Conservation (phyloP, 192 early-diverging fungal genomes). For the Dissophora globulifera region DNA sequence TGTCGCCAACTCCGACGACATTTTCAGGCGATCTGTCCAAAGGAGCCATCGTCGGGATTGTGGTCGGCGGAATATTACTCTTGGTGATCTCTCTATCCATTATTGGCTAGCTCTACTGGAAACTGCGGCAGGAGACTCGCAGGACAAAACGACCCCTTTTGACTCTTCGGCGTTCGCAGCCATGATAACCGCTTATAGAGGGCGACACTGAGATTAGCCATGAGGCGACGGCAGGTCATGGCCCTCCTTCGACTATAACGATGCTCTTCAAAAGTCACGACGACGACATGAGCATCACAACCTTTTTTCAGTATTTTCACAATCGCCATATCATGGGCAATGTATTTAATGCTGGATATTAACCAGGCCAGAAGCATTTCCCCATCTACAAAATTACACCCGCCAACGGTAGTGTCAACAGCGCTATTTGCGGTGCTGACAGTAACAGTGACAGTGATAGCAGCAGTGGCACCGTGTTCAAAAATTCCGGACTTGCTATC, state of each 20-base stretch:
- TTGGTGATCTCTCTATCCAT: neutral
- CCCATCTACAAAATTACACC: neutral
- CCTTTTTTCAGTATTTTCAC: no score
- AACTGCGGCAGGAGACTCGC: neutral
- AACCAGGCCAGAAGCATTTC: neutral
- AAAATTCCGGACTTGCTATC: neutral
- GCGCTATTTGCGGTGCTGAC: neutral
- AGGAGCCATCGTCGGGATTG: slow-evolving; percentile 19
- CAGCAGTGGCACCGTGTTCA: no score
- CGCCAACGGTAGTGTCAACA: neutral
- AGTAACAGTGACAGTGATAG: no score
- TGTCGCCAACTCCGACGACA: neutral
- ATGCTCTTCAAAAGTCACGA: neutral
- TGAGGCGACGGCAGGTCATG: neutral
- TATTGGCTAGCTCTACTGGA: neutral
- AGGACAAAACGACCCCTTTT: neutral
- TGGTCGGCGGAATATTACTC: neutral
- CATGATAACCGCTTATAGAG: slow-evolving; percentile 1
- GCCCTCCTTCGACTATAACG: neutral
- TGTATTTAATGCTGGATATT: no score
- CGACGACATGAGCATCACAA: neutral
- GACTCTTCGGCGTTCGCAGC: neutral
- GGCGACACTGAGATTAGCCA: neutral
- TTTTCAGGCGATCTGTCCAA: neutral
- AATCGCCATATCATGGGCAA: no score